Percentiles rank a stretch among this genome's conserved stretches.
Evolutionary conservation across 805 yeast species (phyloP).

Genomic region (Starmerella ratchasimensis): DNA sequence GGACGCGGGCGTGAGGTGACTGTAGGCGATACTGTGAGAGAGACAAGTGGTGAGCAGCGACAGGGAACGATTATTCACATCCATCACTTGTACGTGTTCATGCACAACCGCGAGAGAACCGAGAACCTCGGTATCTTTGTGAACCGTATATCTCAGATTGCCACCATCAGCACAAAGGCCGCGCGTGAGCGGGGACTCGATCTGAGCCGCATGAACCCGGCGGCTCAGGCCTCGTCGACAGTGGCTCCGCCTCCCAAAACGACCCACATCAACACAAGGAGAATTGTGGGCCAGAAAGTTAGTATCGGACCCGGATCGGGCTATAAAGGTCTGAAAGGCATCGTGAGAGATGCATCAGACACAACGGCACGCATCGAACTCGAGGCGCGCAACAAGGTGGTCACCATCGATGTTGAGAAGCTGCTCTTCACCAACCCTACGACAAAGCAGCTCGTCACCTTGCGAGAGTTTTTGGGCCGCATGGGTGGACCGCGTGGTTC

Average conservation of each 20-base stretch:
- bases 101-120: conserved; percentile 60
- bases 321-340: conserved; percentile 88
- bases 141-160: conserved; percentile 57
- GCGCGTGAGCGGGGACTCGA: conserved; percentile 55
- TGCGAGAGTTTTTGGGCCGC: conserved; percentile 62
- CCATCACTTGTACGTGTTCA: conserved; percentile 63
- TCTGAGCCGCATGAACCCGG: conserved; percentile 76
- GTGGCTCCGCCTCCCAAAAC: conserved; percentile 31
- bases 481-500: conserved; percentile 18
- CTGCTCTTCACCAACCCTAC: conserved; percentile 57
- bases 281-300: conserved; percentile 66
- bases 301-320: conserved; percentile 77
- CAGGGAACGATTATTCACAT: conserved; percentile 83
- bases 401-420: conserved; percentile 68
- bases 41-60: conserved; percentile 65
- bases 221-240: conserved; percentile 32
- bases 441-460: conserved; percentile 49
- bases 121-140: conserved; percentile 91
- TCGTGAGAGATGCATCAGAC: conserved; percentile 86
- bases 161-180: conserved; percentile 74
- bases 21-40: conserved; percentile 88
- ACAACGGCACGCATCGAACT: conserved; percentile 82
- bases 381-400: conserved; percentile 80
- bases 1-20: conserved; percentile 69
- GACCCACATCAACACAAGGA: conserved; percentile 18